Evolutionary conservation across 2,329 filamentous ascomycete species (phyloP), one percentile per base, ranked within the genome.

Genomic region (Emergomyces orientalis): DNA sequence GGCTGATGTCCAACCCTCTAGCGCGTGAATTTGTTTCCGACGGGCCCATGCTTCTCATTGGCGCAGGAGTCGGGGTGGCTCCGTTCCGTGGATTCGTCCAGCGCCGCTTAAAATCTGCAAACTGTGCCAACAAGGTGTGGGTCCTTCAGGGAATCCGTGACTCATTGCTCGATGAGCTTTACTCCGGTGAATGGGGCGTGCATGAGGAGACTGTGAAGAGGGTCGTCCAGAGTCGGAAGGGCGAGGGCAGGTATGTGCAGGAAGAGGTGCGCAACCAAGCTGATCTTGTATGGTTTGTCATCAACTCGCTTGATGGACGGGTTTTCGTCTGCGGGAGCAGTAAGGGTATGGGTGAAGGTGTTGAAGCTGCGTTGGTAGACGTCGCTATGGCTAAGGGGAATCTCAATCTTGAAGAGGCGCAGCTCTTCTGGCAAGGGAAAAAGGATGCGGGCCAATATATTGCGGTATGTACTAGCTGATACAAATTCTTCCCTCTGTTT

Each of bases 71-170:
- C 27, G 94, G 94, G 67, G 93, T 99, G 75, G 94, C 94, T 13
- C 94, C 94, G 0, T 99, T 99, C 86, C 87, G 94, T 58, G 94
- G 94, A 63, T 99, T 99, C 75, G 95, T 99, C 54, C 90, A 97
- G 78, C 90, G 95, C 64, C 85, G 92, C 14, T 82, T 97, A 63
- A 93, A 93, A 82, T 94, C 91, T 65, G 92, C 92, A 72, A 97
- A 95, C 78, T 96, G 92, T 72, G 91, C 91, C 66, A 97, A 97
- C 81, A 97, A 97, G 79, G 93, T 97, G 70, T 97, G 92, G 92
- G 90, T 97, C 55, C 84, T 97, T 54, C 92, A 97, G 77, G 92
- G 92, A 47, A 87, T 96, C 55, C 88, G 92, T n/a, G 94, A 99
- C 77, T 91, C 89, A 32, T 85, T 96, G 51, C 85, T 97, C 27